Conservation (phyloP, 2,329 filamentous ascomycete genomes). For the Venturia effusa region DNA sequence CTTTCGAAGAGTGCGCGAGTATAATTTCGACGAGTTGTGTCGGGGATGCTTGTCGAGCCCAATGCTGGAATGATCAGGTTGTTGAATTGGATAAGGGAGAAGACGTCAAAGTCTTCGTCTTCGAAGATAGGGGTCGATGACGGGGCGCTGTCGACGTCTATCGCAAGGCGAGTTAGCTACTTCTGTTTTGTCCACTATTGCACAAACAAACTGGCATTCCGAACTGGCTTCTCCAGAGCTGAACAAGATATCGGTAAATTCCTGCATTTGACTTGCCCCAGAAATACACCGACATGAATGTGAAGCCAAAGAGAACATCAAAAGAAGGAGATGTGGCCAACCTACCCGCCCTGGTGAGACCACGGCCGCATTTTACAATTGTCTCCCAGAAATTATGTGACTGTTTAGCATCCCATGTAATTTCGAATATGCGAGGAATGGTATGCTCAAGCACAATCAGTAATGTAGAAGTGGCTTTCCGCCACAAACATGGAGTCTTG, state of each 20-base stretch:
- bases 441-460: constrained; percentile 58
- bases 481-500: constrained; percentile 66
- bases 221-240: background rate
- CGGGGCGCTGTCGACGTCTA: constrained; percentile 16
- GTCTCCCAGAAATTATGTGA: constrained; percentile 52
- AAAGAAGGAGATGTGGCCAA: background rate
- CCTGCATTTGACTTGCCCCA: background rate
- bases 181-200: background rate
- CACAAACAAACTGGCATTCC: background rate
- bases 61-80: constrained; percentile 64
- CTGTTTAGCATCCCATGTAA: constrained; percentile 25
- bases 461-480: constrained; percentile 60
- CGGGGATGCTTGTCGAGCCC: constrained; percentile 53
- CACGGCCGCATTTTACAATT: constrained; percentile 25
- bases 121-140: constrained; percentile 27
- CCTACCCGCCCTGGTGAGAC: constrained; percentile 21
- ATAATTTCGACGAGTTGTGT: constrained; percentile 58
- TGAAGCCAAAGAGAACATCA: background rate
- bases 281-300: background rate
- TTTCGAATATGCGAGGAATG: constrained; percentile 36
- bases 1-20: constrained; percentile 67
- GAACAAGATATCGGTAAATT: background rate
- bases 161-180: background rate
- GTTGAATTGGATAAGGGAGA: constrained; percentile 58
- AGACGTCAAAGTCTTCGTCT: constrained; percentile 76